Evolutionary conservation across 2,329 filamentous ascomycete species (phyloP).

Genomic region (Cladophialophora yegresii): DNA sequence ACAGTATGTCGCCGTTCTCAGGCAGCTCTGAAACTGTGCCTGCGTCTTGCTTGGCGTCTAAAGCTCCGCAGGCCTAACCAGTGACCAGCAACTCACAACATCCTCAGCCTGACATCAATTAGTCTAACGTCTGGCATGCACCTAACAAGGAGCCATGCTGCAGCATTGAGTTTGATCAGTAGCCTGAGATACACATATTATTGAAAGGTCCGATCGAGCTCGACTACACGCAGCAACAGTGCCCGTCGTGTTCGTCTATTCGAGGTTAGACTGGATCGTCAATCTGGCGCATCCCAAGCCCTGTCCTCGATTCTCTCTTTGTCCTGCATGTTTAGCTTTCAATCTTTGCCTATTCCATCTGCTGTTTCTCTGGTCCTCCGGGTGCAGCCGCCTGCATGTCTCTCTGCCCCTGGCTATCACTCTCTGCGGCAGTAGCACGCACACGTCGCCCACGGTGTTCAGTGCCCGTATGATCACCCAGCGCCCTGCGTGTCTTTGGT

Average conservation of each 20-base stretch:
- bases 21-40: background rate
- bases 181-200: background rate
- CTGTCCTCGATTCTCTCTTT: slow-evolving; percentile 8
- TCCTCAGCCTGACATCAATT: background rate
- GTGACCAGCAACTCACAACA: background rate
- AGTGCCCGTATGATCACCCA: background rate
- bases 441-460: background rate
- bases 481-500: background rate
- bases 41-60: background rate
- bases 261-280: slow-evolving; percentile 13
- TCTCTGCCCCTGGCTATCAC: slow-evolving; percentile 16
- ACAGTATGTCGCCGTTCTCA: background rate
- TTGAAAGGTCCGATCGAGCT: background rate
- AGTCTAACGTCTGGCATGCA: background rate
- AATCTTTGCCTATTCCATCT: slow-evolving; percentile 9
- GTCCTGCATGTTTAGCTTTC: slow-evolving; percentile 16
- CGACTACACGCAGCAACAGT: background rate
- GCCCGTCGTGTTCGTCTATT: background rate
- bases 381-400: slow-evolving; percentile 17
- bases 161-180: background rate
- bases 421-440: background rate
- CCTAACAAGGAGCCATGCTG: too few species aligned
- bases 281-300: slow-evolving; percentile 14
- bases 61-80: background rate
- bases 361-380: slow-evolving; percentile 5